Conservation (phyloP, 306 rosid genomes). For the Lathyrus tuberosus region DNA sequence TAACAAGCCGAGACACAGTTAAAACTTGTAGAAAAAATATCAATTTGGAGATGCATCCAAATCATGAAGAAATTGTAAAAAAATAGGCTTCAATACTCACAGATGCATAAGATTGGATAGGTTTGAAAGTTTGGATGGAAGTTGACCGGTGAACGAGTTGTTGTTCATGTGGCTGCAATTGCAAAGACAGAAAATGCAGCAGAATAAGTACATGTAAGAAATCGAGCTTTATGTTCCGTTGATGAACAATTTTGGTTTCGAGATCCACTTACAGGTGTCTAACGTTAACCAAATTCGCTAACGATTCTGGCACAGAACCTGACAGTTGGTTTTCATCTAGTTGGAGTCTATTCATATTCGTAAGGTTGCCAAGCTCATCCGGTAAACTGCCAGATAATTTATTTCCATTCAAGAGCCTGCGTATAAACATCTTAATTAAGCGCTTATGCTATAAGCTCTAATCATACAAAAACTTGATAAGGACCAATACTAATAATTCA, state of each 20-base stretch:
- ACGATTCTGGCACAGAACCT: conserved; percentile 58
- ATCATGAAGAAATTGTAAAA: conserved; percentile 15
- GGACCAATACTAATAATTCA: conserved; percentile 37
- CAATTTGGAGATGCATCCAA: conserved; percentile 22
- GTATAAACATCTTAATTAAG: neutral
- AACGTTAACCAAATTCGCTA: conserved; percentile 51
- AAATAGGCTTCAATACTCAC: conserved; percentile 50
- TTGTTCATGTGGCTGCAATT: conserved; percentile 75
- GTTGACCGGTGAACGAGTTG: conserved; percentile 65
- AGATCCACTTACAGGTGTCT: conserved; percentile 60
- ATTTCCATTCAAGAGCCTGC: conserved; percentile 67
- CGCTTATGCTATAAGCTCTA: neutral
- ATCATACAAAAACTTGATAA: too few relatives aligned
- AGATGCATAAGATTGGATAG: conserved; percentile 52
- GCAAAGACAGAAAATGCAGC: conserved; percentile 41
- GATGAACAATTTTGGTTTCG: conserved; percentile 29
- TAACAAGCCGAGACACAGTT: conserved; percentile 24
- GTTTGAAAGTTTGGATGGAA: conserved; percentile 54
- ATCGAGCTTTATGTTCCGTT: conserved; percentile 29
- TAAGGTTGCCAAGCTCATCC: conserved; percentile 63
- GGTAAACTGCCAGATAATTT: conserved; percentile 60
- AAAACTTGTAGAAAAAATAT: conserved; percentile 29
- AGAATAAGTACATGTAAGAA: conserved; percentile 36
- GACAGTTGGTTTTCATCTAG: conserved; percentile 57
- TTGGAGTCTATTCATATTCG: conserved; percentile 53